phyloP scores from a whole-genome alignment of 1,139 yeast genomes.

The Candida tetrigidarum region DNA sequence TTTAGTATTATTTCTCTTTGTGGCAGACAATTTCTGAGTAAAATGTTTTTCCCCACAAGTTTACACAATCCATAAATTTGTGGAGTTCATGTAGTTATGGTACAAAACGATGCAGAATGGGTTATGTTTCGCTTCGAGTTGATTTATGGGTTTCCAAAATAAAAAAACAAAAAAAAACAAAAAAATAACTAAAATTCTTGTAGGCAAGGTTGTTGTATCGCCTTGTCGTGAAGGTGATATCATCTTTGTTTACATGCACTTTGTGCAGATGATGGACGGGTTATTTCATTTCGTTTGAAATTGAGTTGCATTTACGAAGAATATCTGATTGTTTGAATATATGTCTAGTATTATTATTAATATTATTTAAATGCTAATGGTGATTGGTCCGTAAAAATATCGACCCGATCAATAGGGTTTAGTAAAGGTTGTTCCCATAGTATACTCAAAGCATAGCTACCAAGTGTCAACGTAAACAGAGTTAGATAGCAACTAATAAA shows the following conservation, averaged over 20 bases:
- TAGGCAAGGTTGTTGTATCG: too few relatives aligned
- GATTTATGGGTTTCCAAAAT: neutral
- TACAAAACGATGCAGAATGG: neutral
- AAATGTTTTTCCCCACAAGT: too few relatives aligned
- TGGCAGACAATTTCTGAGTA: too few relatives aligned
- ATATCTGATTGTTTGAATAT: too few relatives aligned
- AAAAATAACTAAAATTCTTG: too few relatives aligned
- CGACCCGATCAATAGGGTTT: constrained; percentile 14
- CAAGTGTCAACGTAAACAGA: constrained; percentile 13
- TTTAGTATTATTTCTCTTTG: too few relatives aligned
- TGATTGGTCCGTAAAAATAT: constrained; percentile 15
- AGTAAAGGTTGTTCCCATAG: constrained; percentile 17
- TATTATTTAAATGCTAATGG: constrained; percentile 14
- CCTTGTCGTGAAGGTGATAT: too few relatives aligned
- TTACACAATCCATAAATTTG: too few relatives aligned
- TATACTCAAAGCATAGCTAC: constrained; percentile 11
- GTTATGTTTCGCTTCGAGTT: constrained; percentile 2
- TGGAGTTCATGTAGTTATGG: neutral
- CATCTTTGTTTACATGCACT: too few relatives aligned
- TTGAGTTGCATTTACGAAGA: too few relatives aligned
- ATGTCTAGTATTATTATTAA: neutral
- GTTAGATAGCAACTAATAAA: constrained; percentile 20
- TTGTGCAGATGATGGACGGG: too few relatives aligned
- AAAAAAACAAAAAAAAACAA: too few relatives aligned
- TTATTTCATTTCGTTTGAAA: neutral